Evolutionary conservation across 768 basidiomycete genomes (phyloP).

Genomic region (Hygrocybe punicea): DNA sequence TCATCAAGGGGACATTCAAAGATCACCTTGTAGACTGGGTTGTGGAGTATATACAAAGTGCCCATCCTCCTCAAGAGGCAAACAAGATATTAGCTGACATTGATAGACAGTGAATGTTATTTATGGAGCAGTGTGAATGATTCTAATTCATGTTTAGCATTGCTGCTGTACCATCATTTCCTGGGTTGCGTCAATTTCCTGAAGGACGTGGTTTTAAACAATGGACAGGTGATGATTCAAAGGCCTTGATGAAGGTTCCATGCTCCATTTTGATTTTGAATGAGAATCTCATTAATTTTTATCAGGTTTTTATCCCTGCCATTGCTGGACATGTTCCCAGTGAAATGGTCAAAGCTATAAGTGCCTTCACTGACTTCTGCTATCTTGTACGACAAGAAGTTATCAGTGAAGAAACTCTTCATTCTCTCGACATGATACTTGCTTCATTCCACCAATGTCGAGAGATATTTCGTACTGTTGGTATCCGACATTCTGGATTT

Average conservation of each 20-base stretch:
- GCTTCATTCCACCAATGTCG: conserved; percentile 28
- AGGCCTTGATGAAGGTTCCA: conserved; percentile 11
- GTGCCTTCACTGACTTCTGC: conserved; percentile 23
- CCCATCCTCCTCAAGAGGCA: conserved; percentile 14
- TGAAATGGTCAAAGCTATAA: conserved; percentile 12
- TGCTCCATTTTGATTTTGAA: neutral
- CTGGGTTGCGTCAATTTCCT: conserved; percentile 7
- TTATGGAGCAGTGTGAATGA: neutral
- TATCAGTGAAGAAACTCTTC: conserved; percentile 9
- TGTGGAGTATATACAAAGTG: conserved; percentile 19
- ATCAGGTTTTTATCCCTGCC: conserved; percentile 20
- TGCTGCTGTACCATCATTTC: conserved; percentile 3
- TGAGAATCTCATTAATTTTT: neutral
- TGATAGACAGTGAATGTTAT: conserved; percentile 12
- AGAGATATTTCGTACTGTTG: conserved; percentile 11
- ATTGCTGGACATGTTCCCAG: conserved; percentile 16
- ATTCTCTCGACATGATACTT: conserved; percentile 13
- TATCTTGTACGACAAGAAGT: conserved; percentile 18
- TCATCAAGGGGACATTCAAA: conserved; percentile 39
- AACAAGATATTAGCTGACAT: conserved; percentile 29
- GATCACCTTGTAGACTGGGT: conserved; percentile 39
- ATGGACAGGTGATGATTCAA: conserved; percentile 13
- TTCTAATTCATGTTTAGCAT: neutral
- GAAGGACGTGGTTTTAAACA: conserved; percentile 10
- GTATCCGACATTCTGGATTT: conserved; percentile 18